Base-by-base conservation (phyloP, 2,329 filamentous ascomycete species). In the Aphanocladium album region DNA sequence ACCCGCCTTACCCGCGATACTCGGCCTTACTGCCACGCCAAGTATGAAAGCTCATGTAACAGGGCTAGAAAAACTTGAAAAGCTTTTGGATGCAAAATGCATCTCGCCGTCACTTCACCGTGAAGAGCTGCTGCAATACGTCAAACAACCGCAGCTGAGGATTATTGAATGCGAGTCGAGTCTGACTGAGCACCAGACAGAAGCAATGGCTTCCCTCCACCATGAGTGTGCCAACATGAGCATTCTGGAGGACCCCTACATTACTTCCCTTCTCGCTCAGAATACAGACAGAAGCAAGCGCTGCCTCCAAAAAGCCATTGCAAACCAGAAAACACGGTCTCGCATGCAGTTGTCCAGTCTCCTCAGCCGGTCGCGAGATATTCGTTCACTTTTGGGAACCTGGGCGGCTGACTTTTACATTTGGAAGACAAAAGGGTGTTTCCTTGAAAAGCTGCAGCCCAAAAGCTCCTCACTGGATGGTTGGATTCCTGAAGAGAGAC, bases 1-100 rank as follows among this genome's bases (percentile, higher is more conserved):
- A 0, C 62, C 71, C 0, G 53, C 67, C 0, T 72, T 84, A 1
- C 92, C 92, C 0, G 78, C 80, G 21, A 87, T 96, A 30, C 77
- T 96, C 5, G 92, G 91, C 0, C 77, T 96, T 25, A 93, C 89
- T 7, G 92, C 92, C 1, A 96, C 89, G 63, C 91, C 91, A 0
- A 82, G 90, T 3, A 85, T 88, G 64, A 83, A 79, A 60, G 84
- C 82, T 1, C 81, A 80, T 17, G 70, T 80, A 1, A 73, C 76
- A 1, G 81, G 81, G 39, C 77, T 93, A 16, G 75, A 82, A 71
- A 70, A 72, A 5, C 80, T 96, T 7, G 91, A 96, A 70, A 64
- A 71, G 3, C 90, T 89, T 45, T 76, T 96, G 47, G 81, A 92
- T 69, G 83, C 90, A 1, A 77, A 83, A 35, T 89, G 88, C 64